Conservation (phyloP, 169 alveolate species). For the Plasmodium fragile region DNA sequence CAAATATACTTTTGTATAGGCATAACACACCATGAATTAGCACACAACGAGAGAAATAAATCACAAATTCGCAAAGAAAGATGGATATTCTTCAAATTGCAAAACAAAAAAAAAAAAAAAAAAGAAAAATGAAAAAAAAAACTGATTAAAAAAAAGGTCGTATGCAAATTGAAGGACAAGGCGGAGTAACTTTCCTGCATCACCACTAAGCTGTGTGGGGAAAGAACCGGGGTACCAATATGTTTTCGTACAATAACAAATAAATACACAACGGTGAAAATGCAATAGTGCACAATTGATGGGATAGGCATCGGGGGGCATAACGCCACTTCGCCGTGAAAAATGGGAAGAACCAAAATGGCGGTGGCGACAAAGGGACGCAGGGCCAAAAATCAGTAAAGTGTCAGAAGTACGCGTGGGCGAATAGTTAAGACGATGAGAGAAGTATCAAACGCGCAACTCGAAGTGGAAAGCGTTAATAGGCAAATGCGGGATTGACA, state of each 20-base stretch:
- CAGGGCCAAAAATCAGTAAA: not conserved
- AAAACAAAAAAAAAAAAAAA: not conserved
- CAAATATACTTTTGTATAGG: not conserved
- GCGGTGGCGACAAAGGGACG: too few relatives aligned
- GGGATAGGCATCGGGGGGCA: not conserved
- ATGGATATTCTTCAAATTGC: not conserved
- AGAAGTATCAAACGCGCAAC: not conserved
- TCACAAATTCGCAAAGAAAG: not conserved
- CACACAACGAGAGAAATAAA: not conserved
- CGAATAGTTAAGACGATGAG: not conserved
- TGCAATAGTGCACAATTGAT: not conserved
- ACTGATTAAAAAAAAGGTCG: not conserved
- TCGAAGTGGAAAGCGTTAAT: not conserved
- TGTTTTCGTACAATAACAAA: conserved; percentile 2
- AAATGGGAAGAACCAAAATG: too few relatives aligned
- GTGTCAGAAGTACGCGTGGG: not conserved
- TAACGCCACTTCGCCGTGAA: not conserved
- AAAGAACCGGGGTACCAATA: not conserved
- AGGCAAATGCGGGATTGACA: not conserved
- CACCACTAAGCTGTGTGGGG: not conserved
- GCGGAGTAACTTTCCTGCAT: not conserved
- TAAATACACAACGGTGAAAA: not conserved
- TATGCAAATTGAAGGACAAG: not conserved
- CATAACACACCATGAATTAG: not conserved
- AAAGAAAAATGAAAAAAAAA: not conserved